Evolutionary conservation across 2,329 filamentous ascomycete species (phyloP), one percentile per base, ranked within the genome.

Genomic region (Trichophyton mentagrophytes): DNA sequence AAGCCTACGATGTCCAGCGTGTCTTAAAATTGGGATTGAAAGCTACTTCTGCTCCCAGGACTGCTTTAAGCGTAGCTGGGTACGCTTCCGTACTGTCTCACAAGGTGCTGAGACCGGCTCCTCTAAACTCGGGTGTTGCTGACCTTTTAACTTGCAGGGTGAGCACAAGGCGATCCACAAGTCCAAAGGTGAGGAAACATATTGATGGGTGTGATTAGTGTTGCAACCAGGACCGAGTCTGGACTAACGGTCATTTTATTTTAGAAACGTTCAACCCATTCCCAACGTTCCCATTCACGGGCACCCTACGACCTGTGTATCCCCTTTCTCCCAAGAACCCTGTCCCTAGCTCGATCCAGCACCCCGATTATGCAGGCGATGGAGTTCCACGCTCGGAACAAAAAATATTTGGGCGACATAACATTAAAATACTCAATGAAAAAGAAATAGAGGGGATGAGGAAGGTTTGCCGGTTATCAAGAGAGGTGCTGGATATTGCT

Each of bases 51-150:
- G 93, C 79, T 90, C 90, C 30, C 93, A 99, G 75, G 93, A 97
- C 68, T 99, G 93, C 80, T 99, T 99, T 78, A 97, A 96, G 81
- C 87, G 85, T 75, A 99, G 90, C 79, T 99, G 93, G 93, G 93
- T 97, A 85, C 68, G 67, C 64, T 67, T 67, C 69, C 68, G 64
- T 65, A 61, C 66, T 33, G 56, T 65, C 67, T 65, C 65, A 60
- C 63, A 53, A 53, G 49, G 49, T 53, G 49, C 49, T 53, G 49
- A 53, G 49, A 53, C 49, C 49, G 49, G 22, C 59, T 58, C 15
- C n/a, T 25, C 22, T 58, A 15, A 27, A 22, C 13, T 38, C 47
- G 36, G 3, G 13, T 57, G 44, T 6, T 33, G 46, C 60, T 63
- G 55, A 63, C 42, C 33, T 49, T 15, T 15, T 49, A 38, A 38